Evolutionary conservation across 1,284 basidiomycete species (phyloP), one percentile per base, ranked within the genome.

Genomic region (Heterobasidion parviporum): DNA sequence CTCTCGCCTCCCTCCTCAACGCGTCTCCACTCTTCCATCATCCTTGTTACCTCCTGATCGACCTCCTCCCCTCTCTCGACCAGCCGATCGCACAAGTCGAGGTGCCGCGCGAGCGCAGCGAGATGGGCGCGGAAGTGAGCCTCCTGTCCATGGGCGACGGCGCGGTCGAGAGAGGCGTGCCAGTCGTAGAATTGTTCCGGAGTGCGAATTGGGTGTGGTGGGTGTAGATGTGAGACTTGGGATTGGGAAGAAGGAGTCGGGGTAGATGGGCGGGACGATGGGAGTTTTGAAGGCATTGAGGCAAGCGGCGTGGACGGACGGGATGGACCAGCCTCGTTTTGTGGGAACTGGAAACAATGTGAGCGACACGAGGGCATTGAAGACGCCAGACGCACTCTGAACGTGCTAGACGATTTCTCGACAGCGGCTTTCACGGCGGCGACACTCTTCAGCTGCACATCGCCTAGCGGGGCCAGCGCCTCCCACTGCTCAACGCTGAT

Each of bases 131-230:
- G 80, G 67, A 95, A 96, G 65, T 94, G 86, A 3, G 89, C 83
- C 65, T 97, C 94, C 65, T 96, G 94, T 59, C 89, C 90, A 64
- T 93, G 90, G 12, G 93, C 87, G 35, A 96, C 90, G 1, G 87
- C 88, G 16, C 89, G 78, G 60, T 96, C 92, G 52, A 97, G 84
- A 44, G 88, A 76, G 0, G 89, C 80, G 68, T 94, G 94, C 87
- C 93, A 96, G 72, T 97, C 94, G 65, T 94, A 92, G 70, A 97
- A 96, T 63, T 95, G 91, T 64, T 97, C 92, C 0, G 92, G 86
- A 0, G 92, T 94, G 59, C 86, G 80, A 48, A 98, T 84, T 5
- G 90, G 85, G 32, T 83, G 77, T 56, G 77, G 80, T 6, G 87
- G 85, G 62, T 85, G 33, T 70, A 65, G n/a, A 58, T 54, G 54